Evolutionary conservation across 2,329 filamentous ascomycete species (phyloP).

Genomic region (Tympanopsis confertula): DNA sequence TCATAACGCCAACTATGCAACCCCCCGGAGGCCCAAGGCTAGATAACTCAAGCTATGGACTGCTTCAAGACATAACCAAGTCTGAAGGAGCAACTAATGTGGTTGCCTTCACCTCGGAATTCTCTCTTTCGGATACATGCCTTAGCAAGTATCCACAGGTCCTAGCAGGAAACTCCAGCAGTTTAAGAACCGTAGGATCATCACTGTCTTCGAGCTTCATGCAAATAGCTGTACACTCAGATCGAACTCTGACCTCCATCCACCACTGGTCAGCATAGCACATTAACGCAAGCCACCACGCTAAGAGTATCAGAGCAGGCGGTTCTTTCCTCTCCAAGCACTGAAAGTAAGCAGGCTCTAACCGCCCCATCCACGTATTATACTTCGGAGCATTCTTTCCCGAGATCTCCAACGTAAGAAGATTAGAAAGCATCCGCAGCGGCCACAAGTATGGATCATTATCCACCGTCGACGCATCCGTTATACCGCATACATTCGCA

Average conservation of each 20-base stretch:
- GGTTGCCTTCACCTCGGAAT: slow-evolving; percentile 10
- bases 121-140: slow-evolving; percentile 13
- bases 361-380: not conserved
- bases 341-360: not conserved
- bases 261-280: slow-evolving; percentile 14
- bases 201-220: slow-evolving; percentile 18
- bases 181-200: slow-evolving; percentile 12
- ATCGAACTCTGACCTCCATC: slow-evolving; percentile 14
- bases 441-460: slow-evolving; percentile 22
- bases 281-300: slow-evolving; percentile 12
- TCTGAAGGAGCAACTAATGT: slow-evolving; percentile 9
- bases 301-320: not conserved
- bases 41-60: no score
- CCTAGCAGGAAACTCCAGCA: slow-evolving; percentile 18
- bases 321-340: not conserved
- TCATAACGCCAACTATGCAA: no score
- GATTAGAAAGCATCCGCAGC: slow-evolving; percentile 16
- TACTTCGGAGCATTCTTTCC: slow-evolving; percentile 8
- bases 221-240: slow-evolving; percentile 21
- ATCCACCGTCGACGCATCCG: slow-evolving; percentile 12
- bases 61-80: no score
- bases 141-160: slow-evolving; percentile 17
- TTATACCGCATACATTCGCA: slow-evolving; percentile 6
- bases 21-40: no score
- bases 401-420: slow-evolving; percentile 15